These are phyloP conservation scores for Mrakiaceae sp. DNA, from an alignment of 1,284 basidiomycete genomes.

Conservation along the genomic window DNA sequence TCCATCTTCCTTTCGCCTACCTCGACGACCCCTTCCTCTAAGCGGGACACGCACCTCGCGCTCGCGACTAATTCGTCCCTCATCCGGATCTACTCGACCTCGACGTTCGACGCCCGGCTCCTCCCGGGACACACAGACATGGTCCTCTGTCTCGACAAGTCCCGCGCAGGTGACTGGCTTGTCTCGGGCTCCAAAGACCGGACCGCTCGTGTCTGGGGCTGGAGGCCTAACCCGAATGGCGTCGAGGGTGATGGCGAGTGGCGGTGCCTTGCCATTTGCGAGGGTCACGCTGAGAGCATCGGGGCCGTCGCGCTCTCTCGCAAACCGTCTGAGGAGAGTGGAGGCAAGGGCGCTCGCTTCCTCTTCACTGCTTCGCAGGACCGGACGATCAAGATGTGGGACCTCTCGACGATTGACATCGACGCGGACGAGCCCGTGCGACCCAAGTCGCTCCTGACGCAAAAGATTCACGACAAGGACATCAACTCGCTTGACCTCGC, in stretches of 20 bases:
- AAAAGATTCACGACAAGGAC: slow-evolving; percentile 94
- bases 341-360: slow-evolving; percentile 43
- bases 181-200: slow-evolving; percentile 88
- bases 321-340: slow-evolving; percentile 25
- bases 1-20: slow-evolving; percentile 57
- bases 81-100: slow-evolving; percentile 70
- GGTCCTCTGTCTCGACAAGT: slow-evolving; percentile 71
- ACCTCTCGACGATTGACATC: slow-evolving; percentile 48
- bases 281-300: slow-evolving; percentile 89
- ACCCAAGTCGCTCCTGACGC: slow-evolving; percentile 72
- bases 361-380: slow-evolving; percentile 93
- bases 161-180: slow-evolving; percentile 55
- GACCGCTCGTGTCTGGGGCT: slow-evolving; percentile 76
- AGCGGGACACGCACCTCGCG: slow-evolving; percentile 61
- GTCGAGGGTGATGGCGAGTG: slow-evolving; percentile 42
- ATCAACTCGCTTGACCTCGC: slow-evolving; percentile 93
- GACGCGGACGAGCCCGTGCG: slow-evolving; percentile 33
- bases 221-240: slow-evolving; percentile 23
- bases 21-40: slow-evolving; percentile 19
- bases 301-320: slow-evolving; percentile 77
- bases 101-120: slow-evolving; percentile 63
- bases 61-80: slow-evolving; percentile 92
- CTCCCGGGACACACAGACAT: slow-evolving; percentile 83
- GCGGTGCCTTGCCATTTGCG: slow-evolving; percentile 72
- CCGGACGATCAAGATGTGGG: slow-evolving; percentile 98